Evolutionary conservation across 78 protist species (phyloP).

Genomic region (Diacronema lutheri): DNA sequence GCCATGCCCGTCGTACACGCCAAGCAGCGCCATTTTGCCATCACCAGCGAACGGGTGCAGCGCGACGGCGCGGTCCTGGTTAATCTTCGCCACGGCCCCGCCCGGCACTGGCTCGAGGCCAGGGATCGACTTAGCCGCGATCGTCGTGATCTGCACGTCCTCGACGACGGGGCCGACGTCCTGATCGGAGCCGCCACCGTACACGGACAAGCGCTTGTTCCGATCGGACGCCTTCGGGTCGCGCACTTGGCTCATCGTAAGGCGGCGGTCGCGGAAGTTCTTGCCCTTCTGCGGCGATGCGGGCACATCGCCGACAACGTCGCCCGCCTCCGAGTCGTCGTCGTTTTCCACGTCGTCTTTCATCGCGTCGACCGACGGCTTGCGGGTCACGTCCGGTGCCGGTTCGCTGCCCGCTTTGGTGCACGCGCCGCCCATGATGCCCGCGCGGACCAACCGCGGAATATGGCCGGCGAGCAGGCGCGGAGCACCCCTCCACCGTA

Average conservation of each 20-base stretch:
- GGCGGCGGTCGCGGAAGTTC: slow-evolving; percentile 12
- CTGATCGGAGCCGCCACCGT: not conserved
- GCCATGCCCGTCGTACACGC: slow-evolving; percentile 20
- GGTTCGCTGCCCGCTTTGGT: no score
- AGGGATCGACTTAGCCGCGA: not conserved
- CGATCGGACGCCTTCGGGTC: not conserved
- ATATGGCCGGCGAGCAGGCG: no score
- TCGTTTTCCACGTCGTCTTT: no score
- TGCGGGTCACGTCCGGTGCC: no score
- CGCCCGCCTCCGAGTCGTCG: no score
- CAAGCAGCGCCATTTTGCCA: not conserved
- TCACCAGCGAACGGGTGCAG: not conserved
- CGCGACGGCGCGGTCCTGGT: slow-evolving; percentile 12
- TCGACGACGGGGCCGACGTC: not conserved
- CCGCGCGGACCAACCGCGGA: no score
- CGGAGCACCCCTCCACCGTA: no score
- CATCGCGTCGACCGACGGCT: no score
- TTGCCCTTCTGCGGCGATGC: not conserved
- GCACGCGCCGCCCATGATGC: no score
- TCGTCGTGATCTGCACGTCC: not conserved
- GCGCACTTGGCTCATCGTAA: not conserved
- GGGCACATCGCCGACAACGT: no score
- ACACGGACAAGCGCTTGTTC: not conserved
- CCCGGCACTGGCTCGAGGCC: slow-evolving; percentile 10
- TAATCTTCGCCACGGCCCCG: not conserved